A percentile compares a stretch with the other conserved stretches of the same genome.
Evolutionary conservation across 2,329 filamentous ascomycete species (phyloP).

Genomic region (Helminthosporium solani): DNA sequence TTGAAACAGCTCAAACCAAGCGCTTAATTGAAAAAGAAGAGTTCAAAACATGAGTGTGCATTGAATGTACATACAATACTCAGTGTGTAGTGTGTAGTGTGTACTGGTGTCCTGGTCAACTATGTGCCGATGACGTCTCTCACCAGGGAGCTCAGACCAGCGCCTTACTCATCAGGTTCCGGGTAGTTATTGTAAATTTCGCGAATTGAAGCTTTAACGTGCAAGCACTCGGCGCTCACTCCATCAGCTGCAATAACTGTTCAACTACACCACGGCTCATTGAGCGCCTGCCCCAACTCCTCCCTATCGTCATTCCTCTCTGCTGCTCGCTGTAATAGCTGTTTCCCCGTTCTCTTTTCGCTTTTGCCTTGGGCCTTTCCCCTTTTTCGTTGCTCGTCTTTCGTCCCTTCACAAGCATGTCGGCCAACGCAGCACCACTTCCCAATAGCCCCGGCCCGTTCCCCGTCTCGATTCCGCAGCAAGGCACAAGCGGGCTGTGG

Average conservation of each 20-base stretch:
- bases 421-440: constrained; percentile 27
- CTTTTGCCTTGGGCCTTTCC: background rate
- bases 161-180: constrained; percentile 10
- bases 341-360: background rate
- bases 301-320: constrained; percentile 5
- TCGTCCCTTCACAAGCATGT: constrained; percentile 24
- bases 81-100: no score
- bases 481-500: constrained; percentile 71
- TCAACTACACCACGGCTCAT: constrained; percentile 14
- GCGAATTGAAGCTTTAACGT: constrained; percentile 8
- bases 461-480: constrained; percentile 42
- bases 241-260: no score
- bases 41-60: no score
- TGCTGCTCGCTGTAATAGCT: constrained; percentile 1
- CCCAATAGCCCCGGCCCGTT: constrained; percentile 37
- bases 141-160: constrained; percentile 11
- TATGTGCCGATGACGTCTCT: constrained; percentile 5
- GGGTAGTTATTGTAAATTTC: no score
- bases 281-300: constrained; percentile 13
- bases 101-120: no score
- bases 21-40: no score
- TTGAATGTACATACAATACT: no score
- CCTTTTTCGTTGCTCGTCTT: background rate
- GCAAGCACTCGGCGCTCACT: constrained; percentile 10
- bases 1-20: no score